phyloP scores from a whole-genome alignment of 352 stramenopile species.

The Phytopythium litorale region DNA sequence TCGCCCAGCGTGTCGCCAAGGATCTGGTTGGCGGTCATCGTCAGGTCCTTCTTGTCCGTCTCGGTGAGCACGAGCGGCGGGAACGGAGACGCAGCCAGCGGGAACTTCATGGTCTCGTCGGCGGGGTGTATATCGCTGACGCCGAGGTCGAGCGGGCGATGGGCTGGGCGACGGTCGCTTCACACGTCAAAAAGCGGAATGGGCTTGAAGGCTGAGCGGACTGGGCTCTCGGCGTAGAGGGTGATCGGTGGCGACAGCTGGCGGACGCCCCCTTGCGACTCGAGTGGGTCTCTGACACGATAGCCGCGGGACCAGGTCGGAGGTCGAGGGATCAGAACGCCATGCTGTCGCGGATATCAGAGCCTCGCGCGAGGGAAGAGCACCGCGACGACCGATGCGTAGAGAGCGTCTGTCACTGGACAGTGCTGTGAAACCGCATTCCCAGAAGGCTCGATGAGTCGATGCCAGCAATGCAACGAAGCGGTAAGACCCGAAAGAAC shows the following conservation, averaged over 20 bases:
- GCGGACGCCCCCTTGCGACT: background rate
- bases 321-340: background rate
- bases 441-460: background rate
- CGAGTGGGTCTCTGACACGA: background rate
- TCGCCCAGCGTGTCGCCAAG: slow-evolving; percentile 30
- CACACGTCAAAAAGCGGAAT: background rate
- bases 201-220: background rate
- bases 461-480: background rate
- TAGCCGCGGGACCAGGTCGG: background rate
- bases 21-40: slow-evolving; percentile 17
- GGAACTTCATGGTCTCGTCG: slow-evolving; percentile 26
- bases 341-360: background rate
- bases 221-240: too few species aligned
- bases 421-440: background rate
- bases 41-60: slow-evolving; percentile 18
- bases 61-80: slow-evolving; percentile 20
- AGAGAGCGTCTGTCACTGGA: background rate
- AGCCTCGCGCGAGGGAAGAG: background rate
- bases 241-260: background rate
- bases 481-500: background rate
- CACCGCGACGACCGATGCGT: background rate
- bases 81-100: slow-evolving; percentile 30
- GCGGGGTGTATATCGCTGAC: background rate
- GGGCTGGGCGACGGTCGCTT: background rate
- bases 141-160: background rate